These are phyloP conservation scores for Saxophila tyrrhenica DNA, from an alignment of 495 filamentous ascomycete genomes.

Conservation along the genomic window DNA sequence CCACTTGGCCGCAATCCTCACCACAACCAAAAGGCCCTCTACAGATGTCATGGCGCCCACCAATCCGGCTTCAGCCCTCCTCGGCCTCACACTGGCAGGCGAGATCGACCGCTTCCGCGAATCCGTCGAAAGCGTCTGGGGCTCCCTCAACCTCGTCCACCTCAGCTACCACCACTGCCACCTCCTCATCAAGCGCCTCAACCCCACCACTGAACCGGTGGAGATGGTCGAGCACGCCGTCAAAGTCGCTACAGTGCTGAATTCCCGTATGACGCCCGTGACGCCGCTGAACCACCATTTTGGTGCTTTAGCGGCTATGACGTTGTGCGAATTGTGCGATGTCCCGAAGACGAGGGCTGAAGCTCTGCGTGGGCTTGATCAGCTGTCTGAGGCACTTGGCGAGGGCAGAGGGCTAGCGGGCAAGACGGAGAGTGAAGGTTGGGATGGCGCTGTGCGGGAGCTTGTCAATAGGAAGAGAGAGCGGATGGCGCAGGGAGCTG, in stretches of 20 bases:
- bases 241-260: conserved; percentile 43
- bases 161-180: conserved; percentile 66
- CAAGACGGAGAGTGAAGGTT: conserved; percentile 29
- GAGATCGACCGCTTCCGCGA: conserved; percentile 41
- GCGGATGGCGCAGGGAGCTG: conserved; percentile 19
- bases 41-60: conserved; percentile 30
- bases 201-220: conserved; percentile 43
- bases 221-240: conserved; percentile 53
- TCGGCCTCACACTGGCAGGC: conserved; percentile 30
- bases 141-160: conserved; percentile 41
- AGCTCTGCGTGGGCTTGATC: conserved; percentile 20
- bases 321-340: conserved; percentile 54
- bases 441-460: conserved; percentile 38
- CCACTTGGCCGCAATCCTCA: conserved; percentile 32
- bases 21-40: conserved; percentile 31
- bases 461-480: conserved; percentile 33
- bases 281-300: conserved; percentile 66
- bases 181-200: conserved; percentile 48
- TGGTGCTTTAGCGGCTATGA: conserved; percentile 52
- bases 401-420: conserved; percentile 38
- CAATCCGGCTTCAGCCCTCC: conserved; percentile 19
- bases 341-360: conserved; percentile 40
- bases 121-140: conserved; percentile 31
- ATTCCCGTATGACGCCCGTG: conserved; percentile 44
- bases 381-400: conserved; percentile 27